Evolutionary conservation across 2,329 filamentous ascomycete genomes (phyloP).

Genomic region (Gnomoniopsis sp.): DNA sequence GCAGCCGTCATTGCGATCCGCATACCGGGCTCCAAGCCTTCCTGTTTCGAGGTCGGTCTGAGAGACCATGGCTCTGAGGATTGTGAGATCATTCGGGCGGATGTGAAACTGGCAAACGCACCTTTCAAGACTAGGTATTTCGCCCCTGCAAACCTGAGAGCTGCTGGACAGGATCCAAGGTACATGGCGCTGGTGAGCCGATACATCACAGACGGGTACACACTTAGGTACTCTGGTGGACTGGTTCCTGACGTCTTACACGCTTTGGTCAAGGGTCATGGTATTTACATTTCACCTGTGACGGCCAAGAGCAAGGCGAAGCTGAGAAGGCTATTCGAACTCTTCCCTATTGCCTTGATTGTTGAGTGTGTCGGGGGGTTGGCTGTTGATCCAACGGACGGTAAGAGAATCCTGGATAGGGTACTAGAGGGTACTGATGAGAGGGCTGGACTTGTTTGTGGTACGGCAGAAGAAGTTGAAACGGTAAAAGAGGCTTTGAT

Average conservation of each 20-base stretch:
- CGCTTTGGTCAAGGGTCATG: slow-evolving; percentile 57
- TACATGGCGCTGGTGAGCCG: slow-evolving; percentile 48
- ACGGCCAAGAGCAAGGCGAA: slow-evolving; percentile 51
- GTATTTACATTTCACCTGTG: slow-evolving; percentile 58
- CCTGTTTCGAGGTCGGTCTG: slow-evolving; percentile 52
- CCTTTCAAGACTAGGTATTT: slow-evolving; percentile 54
- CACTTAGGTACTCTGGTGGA: slow-evolving; percentile 57
- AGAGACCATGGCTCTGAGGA: slow-evolving; percentile 22
- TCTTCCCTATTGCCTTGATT: slow-evolving; percentile 57
- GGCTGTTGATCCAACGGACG: slow-evolving; percentile 48
- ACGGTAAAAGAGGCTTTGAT: slow-evolving; percentile 25
- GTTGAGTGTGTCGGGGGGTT: slow-evolving; percentile 57
- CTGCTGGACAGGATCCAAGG: slow-evolving; percentile 45
- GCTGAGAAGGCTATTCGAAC: slow-evolving; percentile 55
- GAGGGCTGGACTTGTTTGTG: slow-evolving; percentile 47
- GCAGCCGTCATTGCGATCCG: slow-evolving; percentile 54
- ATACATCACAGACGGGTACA: slow-evolving; percentile 53
- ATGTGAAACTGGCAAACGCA: slow-evolving; percentile 34
- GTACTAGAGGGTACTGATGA: slow-evolving; percentile 42
- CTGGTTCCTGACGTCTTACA: slow-evolving; percentile 61
- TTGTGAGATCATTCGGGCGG: slow-evolving; percentile 38
- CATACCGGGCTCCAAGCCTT: slow-evolving; percentile 31
- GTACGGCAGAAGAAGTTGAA: slow-evolving; percentile 46
- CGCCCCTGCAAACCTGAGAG: slow-evolving; percentile 58
- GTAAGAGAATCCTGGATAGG: slow-evolving; percentile 37